These are phyloP conservation scores for Apiospora pterosperma DNA, from an alignment of 2,329 filamentous ascomycete genomes.

Conservation along the genomic window DNA sequence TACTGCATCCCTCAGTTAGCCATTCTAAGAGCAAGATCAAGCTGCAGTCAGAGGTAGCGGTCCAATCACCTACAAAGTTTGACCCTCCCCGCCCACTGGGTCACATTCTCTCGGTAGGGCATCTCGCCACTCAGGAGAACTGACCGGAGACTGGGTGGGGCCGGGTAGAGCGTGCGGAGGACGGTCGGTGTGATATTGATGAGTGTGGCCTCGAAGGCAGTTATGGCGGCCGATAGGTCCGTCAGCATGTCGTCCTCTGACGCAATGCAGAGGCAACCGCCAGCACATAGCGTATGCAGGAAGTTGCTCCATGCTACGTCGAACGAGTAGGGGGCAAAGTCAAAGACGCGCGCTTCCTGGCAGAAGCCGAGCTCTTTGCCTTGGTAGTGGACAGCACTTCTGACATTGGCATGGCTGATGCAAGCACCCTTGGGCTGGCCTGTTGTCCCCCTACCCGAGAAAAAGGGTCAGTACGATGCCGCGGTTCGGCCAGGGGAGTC, in stretches of 20 bases:
- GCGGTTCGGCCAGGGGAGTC: neutral
- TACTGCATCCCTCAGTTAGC: slow-evolving; percentile 24
- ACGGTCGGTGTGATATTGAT: slow-evolving; percentile 7
- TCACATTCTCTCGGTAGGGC: neutral
- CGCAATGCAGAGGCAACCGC: slow-evolving; percentile 27
- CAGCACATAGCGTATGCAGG: slow-evolving; percentile 27
- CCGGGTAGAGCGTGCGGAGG: slow-evolving; percentile 3
- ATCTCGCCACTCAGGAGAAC: neutral
- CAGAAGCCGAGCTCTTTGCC: slow-evolving; percentile 10
- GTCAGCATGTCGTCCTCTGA: slow-evolving; percentile 31
- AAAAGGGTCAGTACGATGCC: too few species aligned
- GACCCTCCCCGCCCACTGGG: neutral
- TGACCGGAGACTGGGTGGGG: neutral
- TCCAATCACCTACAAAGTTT: neutral
- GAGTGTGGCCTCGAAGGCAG: slow-evolving; percentile 9
- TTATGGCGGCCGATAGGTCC: slow-evolving; percentile 15
- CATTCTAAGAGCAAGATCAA: too few species aligned
- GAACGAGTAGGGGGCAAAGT: slow-evolving; percentile 30
- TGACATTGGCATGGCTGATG: slow-evolving; percentile 12
- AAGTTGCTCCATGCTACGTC: slow-evolving; percentile 34
- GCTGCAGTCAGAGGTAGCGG: too few species aligned
- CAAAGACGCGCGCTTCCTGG: slow-evolving; percentile 11
- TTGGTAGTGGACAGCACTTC: slow-evolving; percentile 11
- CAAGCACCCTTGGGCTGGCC: slow-evolving; percentile 1
- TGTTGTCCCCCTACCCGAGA: neutral